A percentile compares a stretch with the other conserved stretches of the same genome.
phyloP scores from a whole-genome alignment of 257 asterid species.

The Petunia axillaris region DNA sequence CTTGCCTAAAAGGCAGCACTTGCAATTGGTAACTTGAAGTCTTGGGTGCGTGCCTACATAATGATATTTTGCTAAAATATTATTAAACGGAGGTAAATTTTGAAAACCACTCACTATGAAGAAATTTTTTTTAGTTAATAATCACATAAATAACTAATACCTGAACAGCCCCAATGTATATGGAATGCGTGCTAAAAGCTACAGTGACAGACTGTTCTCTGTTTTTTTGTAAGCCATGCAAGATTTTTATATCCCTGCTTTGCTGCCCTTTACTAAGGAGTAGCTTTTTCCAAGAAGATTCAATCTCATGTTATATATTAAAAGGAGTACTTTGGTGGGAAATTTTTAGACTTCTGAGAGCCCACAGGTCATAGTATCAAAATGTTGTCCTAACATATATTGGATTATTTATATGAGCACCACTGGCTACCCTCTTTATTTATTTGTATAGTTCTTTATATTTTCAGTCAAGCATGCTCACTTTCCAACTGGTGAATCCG shows the following conservation, averaged over 20 bases:
- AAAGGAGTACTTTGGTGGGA: slow-evolving; percentile 16
- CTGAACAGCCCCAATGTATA: background rate
- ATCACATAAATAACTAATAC: no score
- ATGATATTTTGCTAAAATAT: no score
- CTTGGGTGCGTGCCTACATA: no score
- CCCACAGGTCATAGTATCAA: slow-evolving; percentile 33
- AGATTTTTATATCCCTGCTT: background rate
- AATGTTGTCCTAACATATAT: slow-evolving; percentile 15
- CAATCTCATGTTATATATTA: background rate
- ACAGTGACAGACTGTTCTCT: background rate
- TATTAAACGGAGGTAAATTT: no score
- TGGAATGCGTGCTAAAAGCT: background rate
- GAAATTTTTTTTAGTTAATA: no score
- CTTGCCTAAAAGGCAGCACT: no score
- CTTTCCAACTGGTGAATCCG: slow-evolving; percentile 41
- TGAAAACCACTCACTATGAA: no score
- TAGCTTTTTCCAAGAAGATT: background rate
- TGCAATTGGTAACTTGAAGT: no score
- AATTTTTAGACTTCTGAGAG: slow-evolving; percentile 22
- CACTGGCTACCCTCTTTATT: background rate
- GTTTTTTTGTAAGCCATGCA: slow-evolving; percentile 4
- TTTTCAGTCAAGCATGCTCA: slow-evolving; percentile 27
- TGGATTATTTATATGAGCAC: slow-evolving; percentile 3
- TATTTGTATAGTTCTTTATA: slow-evolving; percentile 18
- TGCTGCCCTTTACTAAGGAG: background rate